A percentile compares a stretch with the other conserved stretches of the same genome.
Evolutionary conservation across 2,329 filamentous ascomycete species (phyloP).

Genomic region (Neopestalotiopsis sp.): DNA sequence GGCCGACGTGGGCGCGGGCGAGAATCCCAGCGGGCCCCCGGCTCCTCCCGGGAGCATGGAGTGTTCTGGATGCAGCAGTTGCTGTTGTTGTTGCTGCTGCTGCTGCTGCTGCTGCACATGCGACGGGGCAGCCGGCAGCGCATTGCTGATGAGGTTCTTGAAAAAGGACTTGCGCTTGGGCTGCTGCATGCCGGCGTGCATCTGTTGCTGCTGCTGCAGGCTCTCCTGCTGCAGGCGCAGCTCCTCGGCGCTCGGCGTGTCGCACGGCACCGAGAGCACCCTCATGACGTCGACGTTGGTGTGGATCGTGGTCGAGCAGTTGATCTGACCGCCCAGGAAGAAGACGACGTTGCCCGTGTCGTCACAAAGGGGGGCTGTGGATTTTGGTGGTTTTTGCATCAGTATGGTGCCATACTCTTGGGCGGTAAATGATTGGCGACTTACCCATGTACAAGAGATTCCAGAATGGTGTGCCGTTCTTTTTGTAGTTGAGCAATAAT

Average conservation of each 20-base stretch:
- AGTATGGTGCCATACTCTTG: constrained; percentile 37
- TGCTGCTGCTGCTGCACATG: constrained; percentile 8
- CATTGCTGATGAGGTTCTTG: not conserved
- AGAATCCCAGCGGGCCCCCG: not conserved
- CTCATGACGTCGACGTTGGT: constrained; percentile 45
- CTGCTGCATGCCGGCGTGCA: not conserved
- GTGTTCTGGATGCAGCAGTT: too few species aligned
- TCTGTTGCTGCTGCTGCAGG: not conserved
- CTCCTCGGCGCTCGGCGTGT: not conserved
- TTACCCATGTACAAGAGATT: constrained; percentile 34
- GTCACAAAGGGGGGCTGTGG: constrained; percentile 42
- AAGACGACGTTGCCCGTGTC: constrained; percentile 42
- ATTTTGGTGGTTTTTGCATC: constrained; percentile 16
- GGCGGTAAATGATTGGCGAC: not conserved
- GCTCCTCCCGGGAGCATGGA: too few species aligned
- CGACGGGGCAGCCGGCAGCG: constrained; percentile 5
- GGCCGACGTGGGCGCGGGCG: not conserved
- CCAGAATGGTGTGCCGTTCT: constrained; percentile 57
- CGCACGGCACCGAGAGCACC: constrained; percentile 35
- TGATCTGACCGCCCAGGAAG: constrained; percentile 51
- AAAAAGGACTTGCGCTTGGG: not conserved
- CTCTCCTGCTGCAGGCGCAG: not conserved
- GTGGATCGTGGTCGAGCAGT: constrained; percentile 49
- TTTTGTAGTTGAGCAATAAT: constrained; percentile 49
- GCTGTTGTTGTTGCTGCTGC: not conserved